Percentiles rank a stretch among this genome's conserved stretches.
Conservation (phyloP, 352 stramenopile genomes). For the Globisporangium perplexum region DNA sequence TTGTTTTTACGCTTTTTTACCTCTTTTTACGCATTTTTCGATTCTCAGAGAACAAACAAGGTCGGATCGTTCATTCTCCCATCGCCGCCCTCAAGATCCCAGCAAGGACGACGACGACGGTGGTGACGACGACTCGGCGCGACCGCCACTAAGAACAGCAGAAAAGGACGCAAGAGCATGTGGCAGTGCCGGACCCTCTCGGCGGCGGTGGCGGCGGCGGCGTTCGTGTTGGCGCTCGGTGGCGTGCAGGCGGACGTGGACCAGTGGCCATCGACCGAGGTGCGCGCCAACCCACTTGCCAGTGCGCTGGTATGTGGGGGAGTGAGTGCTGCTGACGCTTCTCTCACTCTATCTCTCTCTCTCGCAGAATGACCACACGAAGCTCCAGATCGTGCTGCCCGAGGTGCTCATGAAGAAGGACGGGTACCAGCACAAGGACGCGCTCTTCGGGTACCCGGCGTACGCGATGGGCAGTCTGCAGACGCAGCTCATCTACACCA, state of each 20-base stretch:
- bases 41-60: not conserved
- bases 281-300: conserved; percentile 16
- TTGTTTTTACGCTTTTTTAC: not conserved
- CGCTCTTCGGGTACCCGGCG: conserved; percentile 94
- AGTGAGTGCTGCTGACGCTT: not conserved
- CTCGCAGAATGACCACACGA: conserved; percentile 77
- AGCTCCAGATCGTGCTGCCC: conserved; percentile 86
- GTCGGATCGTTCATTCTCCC: conserved; percentile 2
- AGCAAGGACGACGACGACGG: conserved; percentile 1
- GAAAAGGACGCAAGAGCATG: conserved; percentile 4
- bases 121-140: not conserved
- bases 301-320: not conserved
- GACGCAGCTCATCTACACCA: conserved; percentile 88
- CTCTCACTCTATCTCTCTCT: not conserved
- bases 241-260: conserved; percentile 56
- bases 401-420: conserved; percentile 87
- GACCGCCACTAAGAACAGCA: conserved; percentile 8
- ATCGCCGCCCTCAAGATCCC: not conserved
- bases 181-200: conserved; percentile 4
- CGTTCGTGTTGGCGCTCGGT: conserved; percentile 17
- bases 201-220: conserved; percentile 13
- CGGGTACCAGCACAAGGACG: conserved; percentile 95
- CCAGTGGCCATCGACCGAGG: conserved; percentile 77
- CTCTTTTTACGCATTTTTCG: not conserved
- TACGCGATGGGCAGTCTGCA: conserved; percentile 89